A percentile compares a stretch with the other conserved stretches of the same genome.
Evolutionary conservation across 1,139 yeast species (phyloP).

Genomic region (Lodderomyces orthopsilosis): DNA sequence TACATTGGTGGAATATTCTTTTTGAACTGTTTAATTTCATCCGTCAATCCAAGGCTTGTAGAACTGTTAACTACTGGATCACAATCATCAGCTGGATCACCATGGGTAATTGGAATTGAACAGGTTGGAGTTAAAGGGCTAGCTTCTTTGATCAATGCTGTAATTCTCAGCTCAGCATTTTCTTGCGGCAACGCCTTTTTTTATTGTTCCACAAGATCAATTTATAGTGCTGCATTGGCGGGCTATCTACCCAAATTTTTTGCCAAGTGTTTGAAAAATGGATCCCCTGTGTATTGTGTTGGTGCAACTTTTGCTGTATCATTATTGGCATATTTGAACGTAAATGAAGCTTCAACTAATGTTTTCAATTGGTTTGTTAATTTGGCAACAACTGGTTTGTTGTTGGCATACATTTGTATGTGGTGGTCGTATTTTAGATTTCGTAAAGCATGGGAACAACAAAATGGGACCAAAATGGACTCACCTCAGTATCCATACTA

Average conservation of each 20-base stretch:
- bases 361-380: slow-evolving; percentile 41
- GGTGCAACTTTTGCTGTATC: slow-evolving; percentile 20
- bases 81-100: slow-evolving; percentile 36
- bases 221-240: slow-evolving; percentile 35
- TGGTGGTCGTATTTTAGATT: slow-evolving; percentile 46
- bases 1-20: slow-evolving; percentile 40
- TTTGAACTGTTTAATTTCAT: slow-evolving; percentile 34
- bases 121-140: slow-evolving; percentile 36
- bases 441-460: slow-evolving; percentile 32
- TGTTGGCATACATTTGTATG: slow-evolving; percentile 50
- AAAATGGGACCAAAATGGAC: slow-evolving; percentile 24
- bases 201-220: slow-evolving; percentile 35
- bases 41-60: slow-evolving; percentile 29
- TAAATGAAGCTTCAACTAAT: slow-evolving; percentile 23
- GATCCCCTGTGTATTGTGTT: slow-evolving; percentile 37
- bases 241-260: slow-evolving; percentile 37
- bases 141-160: slow-evolving; percentile 35
- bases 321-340: slow-evolving; percentile 31
- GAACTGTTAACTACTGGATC: slow-evolving; percentile 22
- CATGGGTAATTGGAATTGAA: slow-evolving; percentile 41
- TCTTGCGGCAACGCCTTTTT: slow-evolving; percentile 39
- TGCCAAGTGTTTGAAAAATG: slow-evolving; percentile 31
- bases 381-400: slow-evolving; percentile 50
- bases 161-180: slow-evolving; percentile 36
- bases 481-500: slow-evolving; percentile 23